Base-by-base conservation (phyloP, 768 basidiomycete genomes). In the Psilocybe cyanescens region DNA sequence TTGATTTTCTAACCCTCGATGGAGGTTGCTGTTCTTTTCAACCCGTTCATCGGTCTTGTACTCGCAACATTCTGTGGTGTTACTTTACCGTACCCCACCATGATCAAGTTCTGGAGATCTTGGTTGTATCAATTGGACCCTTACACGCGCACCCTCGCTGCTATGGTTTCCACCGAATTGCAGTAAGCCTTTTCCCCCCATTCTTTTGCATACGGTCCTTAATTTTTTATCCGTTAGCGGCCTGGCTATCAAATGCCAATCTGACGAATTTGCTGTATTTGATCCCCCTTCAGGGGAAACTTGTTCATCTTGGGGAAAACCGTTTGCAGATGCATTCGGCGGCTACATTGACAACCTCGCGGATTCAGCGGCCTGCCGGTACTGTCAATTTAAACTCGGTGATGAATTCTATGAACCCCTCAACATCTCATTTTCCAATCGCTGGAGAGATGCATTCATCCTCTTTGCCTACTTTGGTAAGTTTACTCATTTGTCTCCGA, bases 61-160 rank as follows among this genome's bases (percentile, higher is more conserved):
- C 83, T 93, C 54, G 75, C 83, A 3, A 82, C 87, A 14, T 94
- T 94, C 83, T 92, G 90, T 66, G 93, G 93, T 70, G 90, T 93
- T 14, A 89, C 89, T 1, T 85, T 93, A 57, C 91, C 90, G 0
- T 88, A 83, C 59, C 83, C 87, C 0, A 81, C 80, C 3, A 73
- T 93, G 71, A 79, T 81, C 8, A 70, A 71, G 30, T 92, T 92
- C 80, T 92, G 89, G 89, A 77, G 83, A 63, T 80, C 79, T n/a
- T 94, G 92, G 91, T 72, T 94, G 14, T 94, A 94, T 72, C 79
- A 87, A 62, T 75, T 90, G 7, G 77, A 79, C 48, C 92, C 92
- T 0, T 91, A 86, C 72, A 92, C 90, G 0, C 84, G 90, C 24
- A 78, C 85, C 9, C 73, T 94, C 28, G 81, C 86, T 5, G 85